Evolutionary conservation across 257 asterid genomes (phyloP).

Genomic region (Solanum tarijense): DNA sequence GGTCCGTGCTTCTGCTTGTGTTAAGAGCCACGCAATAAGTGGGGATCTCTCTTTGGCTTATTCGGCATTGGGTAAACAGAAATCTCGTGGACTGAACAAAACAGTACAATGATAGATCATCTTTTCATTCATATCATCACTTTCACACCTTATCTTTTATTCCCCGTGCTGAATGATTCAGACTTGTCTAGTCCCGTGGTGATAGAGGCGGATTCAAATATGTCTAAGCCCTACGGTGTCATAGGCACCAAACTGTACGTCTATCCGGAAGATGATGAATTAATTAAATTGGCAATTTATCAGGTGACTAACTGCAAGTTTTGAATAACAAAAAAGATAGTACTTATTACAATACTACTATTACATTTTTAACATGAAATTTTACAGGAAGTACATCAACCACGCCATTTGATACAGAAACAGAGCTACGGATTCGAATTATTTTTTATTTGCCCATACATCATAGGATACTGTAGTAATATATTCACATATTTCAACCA

Average conservation of each 20-base stretch:
- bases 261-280: not conserved
- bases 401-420: not conserved
- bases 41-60: not conserved
- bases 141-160: too few relatives aligned
- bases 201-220: not conserved
- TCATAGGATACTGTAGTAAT: not conserved
- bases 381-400: not conserved
- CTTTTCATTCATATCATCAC: not conserved
- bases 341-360: not conserved
- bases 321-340: not conserved
- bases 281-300: not conserved
- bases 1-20: not conserved
- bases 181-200: not conserved
- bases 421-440: not conserved
- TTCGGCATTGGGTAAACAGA: not conserved
- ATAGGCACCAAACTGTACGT: too few relatives aligned
- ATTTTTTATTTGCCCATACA: not conserved
- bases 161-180: too few relatives aligned
- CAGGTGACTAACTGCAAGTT: too few relatives aligned
- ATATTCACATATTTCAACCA: not conserved
- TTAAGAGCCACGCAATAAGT: not conserved
- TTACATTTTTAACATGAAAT: not conserved
- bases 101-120: not conserved
- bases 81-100: not conserved
- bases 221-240: too few relatives aligned